Base-by-base conservation (phyloP, 164 flowering plant species). In the Nymphaea thermarum region DNA sequence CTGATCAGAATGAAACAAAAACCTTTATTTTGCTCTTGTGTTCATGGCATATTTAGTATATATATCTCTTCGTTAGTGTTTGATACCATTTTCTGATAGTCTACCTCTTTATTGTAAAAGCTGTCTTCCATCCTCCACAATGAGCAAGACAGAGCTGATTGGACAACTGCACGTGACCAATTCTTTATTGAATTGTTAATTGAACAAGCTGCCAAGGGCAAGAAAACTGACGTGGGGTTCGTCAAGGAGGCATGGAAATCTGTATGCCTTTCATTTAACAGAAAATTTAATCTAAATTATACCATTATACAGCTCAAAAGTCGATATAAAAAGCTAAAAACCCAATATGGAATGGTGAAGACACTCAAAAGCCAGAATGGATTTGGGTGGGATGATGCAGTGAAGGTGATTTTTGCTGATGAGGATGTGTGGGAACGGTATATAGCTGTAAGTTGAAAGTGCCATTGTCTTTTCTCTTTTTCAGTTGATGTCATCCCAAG, bases 341-440 rank as follows among this genome's bases (percentile, higher is more conserved):
- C 36, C 6, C 36, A 61, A 36, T 61, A 61, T 36, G 42, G 42
- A 61, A 17, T 61, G 25, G 64, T 61, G 16, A 61, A 61, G n/a
- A n/a, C 42, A 36, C 25, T 61, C 17, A 17, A n/a, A n/a, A 36
- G 42, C 16, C 64, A 3, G 64, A n/a, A 7, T 61, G 64, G 64
- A 61, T 61, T 61, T 61, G 42, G 64, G 6, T 61, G 64, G 64
- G 64, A 61, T 61, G 64, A 61, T 17, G 16, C 64, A 2, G 42
- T 17, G 3, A 61, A 61, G 64, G 42, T 61, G 25, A 36, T 61
- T 17, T 17, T 36, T 61, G 64, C 64, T 36, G 64, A 11, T 61
- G 64, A 17, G 6, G 64, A 61, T n/a, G 64, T 36, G 25, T 61
- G 64, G 64, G 42, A 61, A n/a, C 64, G 42, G 11, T 61, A 36